Evolutionary conservation across 2,329 filamentous ascomycete genomes (phyloP), one percentile per base, ranked within the genome.

Genomic region (Colletotrichum eremochloae): DNA sequence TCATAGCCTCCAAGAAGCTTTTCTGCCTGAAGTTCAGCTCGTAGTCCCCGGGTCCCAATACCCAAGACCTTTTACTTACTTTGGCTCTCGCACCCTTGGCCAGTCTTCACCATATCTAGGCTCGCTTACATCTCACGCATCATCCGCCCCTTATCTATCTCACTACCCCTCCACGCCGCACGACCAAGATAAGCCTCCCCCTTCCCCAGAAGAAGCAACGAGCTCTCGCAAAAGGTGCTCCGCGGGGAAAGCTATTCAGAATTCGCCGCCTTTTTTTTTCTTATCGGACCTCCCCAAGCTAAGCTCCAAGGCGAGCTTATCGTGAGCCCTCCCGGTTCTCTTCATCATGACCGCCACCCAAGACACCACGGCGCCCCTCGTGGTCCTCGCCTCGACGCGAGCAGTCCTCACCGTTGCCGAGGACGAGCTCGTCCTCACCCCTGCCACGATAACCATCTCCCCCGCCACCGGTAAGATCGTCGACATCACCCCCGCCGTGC

Each of bases 391-490:
- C 70, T 98, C 96, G 1, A 93, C 92, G 36, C 90, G 95, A 77
- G 94, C 94, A 69, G 91, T 98, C 63, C 86, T 98, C 76, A 92
- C 92, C 57, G 91, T 93, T 70, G 87, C 90, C 55, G 87, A 91
- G 74, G 84, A 90, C 76, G 85, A 85, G 33, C 86, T 92, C 44
- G 68, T 87, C 36, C 83, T 97, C 57, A 94, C 93, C 3, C 91
- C 95, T 29, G 96, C 94, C 71, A 97, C 95, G 15, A 90, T 99
- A 71, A 87, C 92, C 68, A 86, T 98, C 76, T 97, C 94, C 2
- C 89, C 90, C 8, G 80, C 81, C 53, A 95, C 94, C 0, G 96
- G 96, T 78, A 97, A 95, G 84, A 97, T 98, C 78, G 87, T 92
- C 56, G 90, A 91, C 2, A 89, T 97, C 73, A 89, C 92, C 75